Evolutionary conservation across 2,329 filamentous ascomycete genomes (phyloP), one percentile per base, ranked within the genome.

Genomic region (Emmonsiellopsis sp.): DNA sequence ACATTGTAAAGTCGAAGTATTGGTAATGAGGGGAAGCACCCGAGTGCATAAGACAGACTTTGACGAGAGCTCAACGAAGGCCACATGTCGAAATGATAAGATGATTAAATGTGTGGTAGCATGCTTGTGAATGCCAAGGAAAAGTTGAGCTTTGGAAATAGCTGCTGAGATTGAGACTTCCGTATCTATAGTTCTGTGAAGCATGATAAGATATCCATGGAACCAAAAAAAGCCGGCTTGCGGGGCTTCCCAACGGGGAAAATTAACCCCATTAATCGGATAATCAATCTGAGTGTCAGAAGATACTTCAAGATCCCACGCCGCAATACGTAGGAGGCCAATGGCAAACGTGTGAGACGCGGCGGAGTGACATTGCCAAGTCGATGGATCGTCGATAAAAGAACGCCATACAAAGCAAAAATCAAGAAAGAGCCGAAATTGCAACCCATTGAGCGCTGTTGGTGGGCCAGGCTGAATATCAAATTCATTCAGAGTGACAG

Each of bases 391-490:
- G 52, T 63, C 57, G 32, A 65, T 55, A 49, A 58, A 62, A 43
- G 51, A 59, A 45, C 60, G 54, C 63, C 60, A 65, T 42, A 57
- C 3, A 54, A 60, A 63, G 33, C 59, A 47, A 33, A 63, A 60
- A 36, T 64, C 58, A 5, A 53, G 57, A 45, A 58, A 64, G 27
- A 65, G 51, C 49, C 49, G 56, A 42, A 55, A 60, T 51, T 66
- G 62, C 13, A 65, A 53, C 56, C 63, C 62, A 40, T 63, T 65
- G 53, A 65, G 54, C 9, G 58, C 42, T 14, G 60, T 60, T 11
- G 62, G 62, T 0, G 49, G 34, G 6, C 49, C 60, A 53, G 59
- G 51, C 11, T 58, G 36, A 8, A 62, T 57, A 50, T 55, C 42
- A 53, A 62, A 51, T 13, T 42, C 48, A 21, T 52, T 56, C 51